A percentile compares a stretch with the other conserved stretches of the same genome.
phyloP scores from a whole-genome alignment of 306 rosid species.

The Carpinus viminea region DNA sequence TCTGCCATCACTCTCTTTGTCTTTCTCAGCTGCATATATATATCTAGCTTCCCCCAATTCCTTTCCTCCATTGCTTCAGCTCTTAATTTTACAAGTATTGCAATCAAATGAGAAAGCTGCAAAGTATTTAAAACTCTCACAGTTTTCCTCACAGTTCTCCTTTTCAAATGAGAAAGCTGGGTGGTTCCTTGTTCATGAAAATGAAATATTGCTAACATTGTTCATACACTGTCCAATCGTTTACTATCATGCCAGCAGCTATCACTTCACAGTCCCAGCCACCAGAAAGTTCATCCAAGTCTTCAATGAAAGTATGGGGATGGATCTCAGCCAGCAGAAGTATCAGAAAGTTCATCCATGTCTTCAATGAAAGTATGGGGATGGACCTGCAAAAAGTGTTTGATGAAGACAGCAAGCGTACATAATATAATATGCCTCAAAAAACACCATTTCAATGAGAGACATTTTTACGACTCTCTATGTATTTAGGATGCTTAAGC shows the following conservation, averaged over 20 bases:
- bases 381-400: conserved; percentile 64
- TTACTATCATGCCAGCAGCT: conserved; percentile 80
- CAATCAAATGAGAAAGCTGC: neutral
- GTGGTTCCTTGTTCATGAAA: neutral
- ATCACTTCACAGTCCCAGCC: conserved; percentile 87
- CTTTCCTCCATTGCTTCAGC: neutral
- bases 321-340: conserved; percentile 52
- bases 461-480: neutral
- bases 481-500: too few relatives aligned
- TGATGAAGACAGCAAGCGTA: neutral
- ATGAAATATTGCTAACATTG: neutral
- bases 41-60: neutral
- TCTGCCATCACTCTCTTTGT: neutral
- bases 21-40: neutral
- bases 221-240: conserved; percentile 83
- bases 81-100: neutral
- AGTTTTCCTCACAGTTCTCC: neutral
- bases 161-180: neutral
- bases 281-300: conserved; percentile 83
- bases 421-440: neutral
- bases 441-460: neutral
- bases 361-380: conserved; percentile 93
- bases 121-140: neutral
- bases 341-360: conserved; percentile 72
- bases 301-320: conserved; percentile 89